Percentiles rank a stretch among this genome's conserved stretches.
Evolutionary conservation across 108 stramenopile genomes (phyloP).

Genomic region (Aurantiochytrium sp.): DNA sequence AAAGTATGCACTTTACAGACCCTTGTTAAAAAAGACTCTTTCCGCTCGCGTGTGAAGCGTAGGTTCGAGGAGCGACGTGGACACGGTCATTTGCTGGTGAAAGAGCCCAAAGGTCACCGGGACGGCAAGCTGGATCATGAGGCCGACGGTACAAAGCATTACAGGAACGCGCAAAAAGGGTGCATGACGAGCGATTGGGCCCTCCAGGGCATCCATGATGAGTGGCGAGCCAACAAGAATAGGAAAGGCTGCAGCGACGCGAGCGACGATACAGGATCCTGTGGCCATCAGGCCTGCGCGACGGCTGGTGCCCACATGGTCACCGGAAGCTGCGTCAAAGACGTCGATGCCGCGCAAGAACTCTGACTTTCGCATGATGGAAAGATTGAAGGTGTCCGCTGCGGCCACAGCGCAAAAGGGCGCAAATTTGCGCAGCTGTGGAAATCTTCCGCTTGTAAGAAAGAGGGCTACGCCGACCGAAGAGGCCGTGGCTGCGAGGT

Average conservation of each 20-base stretch:
- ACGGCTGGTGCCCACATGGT: background rate
- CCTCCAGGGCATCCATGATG: background rate
- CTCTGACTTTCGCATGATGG: background rate
- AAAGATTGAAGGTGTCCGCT: background rate
- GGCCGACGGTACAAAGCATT: background rate
- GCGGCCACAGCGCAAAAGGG: conserved; percentile 6
- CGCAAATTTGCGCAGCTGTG: background rate
- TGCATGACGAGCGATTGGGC: background rate
- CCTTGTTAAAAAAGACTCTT: background rate
- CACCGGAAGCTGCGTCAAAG: background rate
- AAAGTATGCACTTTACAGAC: background rate
- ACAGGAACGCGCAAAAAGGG: background rate
- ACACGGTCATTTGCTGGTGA: background rate
- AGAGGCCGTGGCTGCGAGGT: background rate
- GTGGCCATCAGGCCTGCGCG: background rate
- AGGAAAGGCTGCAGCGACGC: background rate
- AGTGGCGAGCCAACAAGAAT: background rate
- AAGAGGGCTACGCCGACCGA: background rate
- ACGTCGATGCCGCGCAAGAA: background rate
- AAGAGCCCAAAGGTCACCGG: background rate
- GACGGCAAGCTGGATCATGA: background rate
- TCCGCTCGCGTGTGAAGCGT: background rate
- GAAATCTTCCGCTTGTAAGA: background rate
- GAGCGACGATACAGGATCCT: background rate
- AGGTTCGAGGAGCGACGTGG: background rate